Percentiles rank a stretch among this genome's conserved stretches.
Evolutionary conservation across 345 rosid species (phyloP).

Genomic region (Anacardium occidentale): DNA sequence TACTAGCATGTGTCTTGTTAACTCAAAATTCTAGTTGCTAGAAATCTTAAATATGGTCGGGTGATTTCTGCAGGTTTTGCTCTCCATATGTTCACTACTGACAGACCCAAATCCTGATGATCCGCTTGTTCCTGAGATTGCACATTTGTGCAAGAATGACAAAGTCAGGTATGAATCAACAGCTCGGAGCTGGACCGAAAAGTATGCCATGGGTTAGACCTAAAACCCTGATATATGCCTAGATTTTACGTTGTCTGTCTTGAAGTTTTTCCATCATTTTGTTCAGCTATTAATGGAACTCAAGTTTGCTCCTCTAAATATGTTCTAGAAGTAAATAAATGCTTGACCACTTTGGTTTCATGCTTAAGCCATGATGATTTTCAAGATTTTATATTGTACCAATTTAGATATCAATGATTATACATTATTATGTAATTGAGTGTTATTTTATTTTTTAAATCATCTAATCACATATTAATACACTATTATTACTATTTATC

Average conservation of each 20-base stretch:
- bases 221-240: not conserved
- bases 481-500: too few species aligned
- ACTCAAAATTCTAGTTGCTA: not conserved
- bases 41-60: not conserved
- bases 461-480: too few species aligned
- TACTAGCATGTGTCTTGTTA: too few species aligned
- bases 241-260: not conserved
- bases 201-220: conserved; percentile 56
- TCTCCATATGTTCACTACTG: conserved; percentile 69
- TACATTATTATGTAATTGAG: too few species aligned
- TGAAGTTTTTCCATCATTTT: not conserved
- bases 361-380: too few species aligned
- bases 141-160: conserved; percentile 53
- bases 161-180: conserved; percentile 55
- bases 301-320: not conserved
- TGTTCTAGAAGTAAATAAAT: too few species aligned
- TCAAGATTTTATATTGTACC: too few species aligned
- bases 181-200: conserved; percentile 67
- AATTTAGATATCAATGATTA: too few species aligned
- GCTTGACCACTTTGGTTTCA: not conserved
- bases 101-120: conserved; percentile 67
- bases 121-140: conserved; percentile 67
- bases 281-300: not conserved
- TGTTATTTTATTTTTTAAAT: too few species aligned
- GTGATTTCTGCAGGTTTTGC: conserved; percentile 41